Evolutionary conservation across 2,329 filamentous ascomycete species (phyloP), one percentile per base, ranked within the genome.

Genomic region (Leptographium procerum): DNA sequence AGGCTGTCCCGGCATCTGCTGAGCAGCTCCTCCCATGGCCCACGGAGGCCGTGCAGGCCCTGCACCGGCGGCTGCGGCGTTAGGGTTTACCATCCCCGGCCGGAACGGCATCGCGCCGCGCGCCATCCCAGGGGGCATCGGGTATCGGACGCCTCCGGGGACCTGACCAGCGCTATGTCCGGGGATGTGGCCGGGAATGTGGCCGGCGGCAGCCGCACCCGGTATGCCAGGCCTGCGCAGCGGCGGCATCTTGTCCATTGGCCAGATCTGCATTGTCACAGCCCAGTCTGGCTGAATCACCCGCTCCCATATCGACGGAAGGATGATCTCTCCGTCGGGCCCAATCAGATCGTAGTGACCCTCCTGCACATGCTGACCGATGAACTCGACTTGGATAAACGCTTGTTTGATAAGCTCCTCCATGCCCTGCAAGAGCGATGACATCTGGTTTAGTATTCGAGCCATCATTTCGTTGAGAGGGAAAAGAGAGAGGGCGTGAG

Each of bases 321-420:
- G 81, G 65, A 94, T 91, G 63, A 92, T 91, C 69, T 94, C 87
- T 47, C 86, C 86, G 65, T 89, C 83, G 5, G 89, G 88, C 0
- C 87, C 89, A 56, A 89, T 80, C 48, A 94, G 75, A 68, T 94
- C 89, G 70, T 91, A 94, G 66, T 89, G 87, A 1, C 89, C 88
- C 59, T 88, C 81, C 63, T 85, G 82, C 29, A 94, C 88, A 64
- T 90, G 86, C 19, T 84, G 85, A 1, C 87, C 87, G 57, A 92
- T 84, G 14, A 85, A 75, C 54, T 91, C 88, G 55, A 94, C 85
- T 64, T 91, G 87, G 24, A 87, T 69, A 68, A 94, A 94, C 22
- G 89, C 89, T 73, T 92, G 88, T 67, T 87, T 87, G 69, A 94
- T 92, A 43, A 94, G 79, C 52, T 89, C 86, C 69, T 92, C 88